Evolutionary conservation across 208 protist species (phyloP).

Genomic region (Trichomonas gallinae): DNA sequence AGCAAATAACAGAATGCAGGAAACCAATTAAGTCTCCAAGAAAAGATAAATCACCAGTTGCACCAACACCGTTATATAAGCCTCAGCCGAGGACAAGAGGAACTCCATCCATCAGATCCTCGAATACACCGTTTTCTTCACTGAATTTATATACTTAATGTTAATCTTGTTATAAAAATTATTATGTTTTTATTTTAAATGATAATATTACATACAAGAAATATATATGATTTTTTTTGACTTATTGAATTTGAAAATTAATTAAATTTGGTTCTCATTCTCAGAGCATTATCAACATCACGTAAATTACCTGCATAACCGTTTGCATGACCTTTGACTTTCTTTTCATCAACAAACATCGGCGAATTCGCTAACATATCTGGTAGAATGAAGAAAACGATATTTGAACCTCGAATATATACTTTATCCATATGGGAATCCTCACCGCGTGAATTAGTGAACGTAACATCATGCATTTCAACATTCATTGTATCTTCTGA

Average conservation of each 20-base stretch:
- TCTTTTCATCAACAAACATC: not conserved
- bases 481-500: slow-evolving; percentile 6
- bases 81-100: not conserved
- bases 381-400: not conserved
- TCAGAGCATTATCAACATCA: not conserved
- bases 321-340: not conserved
- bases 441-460: not conserved
- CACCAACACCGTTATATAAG: not conserved
- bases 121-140: not conserved
- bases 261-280: not conserved
- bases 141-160: not conserved
- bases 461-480: not conserved
- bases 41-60: not conserved
- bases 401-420: not conserved
- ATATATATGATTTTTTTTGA: too few species aligned
- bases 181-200: too few species aligned
- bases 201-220: too few species aligned
- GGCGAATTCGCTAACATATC: not conserved
- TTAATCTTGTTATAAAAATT: not conserved
- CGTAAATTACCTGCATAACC: not conserved
- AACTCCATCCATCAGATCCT: not conserved
- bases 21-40: not conserved
- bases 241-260: not conserved
- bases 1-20: not conserved
- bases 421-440: not conserved